A percentile compares a stretch with the other conserved stretches of the same genome.
Conservation (phyloP, 1,139 yeast species). For the Blastobotrys petasosporus region DNA sequence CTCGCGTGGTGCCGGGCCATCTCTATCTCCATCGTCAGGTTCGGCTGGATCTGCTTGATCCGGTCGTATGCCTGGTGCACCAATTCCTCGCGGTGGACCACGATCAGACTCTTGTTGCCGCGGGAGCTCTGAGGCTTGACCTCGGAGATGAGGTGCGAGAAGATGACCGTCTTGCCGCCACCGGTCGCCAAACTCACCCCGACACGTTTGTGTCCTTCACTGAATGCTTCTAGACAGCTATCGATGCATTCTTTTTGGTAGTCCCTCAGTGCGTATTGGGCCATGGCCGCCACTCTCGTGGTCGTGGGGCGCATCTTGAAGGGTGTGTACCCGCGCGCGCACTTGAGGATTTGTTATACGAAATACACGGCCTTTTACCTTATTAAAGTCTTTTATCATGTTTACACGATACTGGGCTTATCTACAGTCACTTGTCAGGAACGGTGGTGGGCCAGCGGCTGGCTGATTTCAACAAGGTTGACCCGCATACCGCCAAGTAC, state of each 20-base stretch:
- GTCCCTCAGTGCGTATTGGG: conserved; percentile 37
- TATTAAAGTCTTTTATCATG: too few species aligned
- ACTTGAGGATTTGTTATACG: too few species aligned
- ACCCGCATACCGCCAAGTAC: conserved; percentile 38
- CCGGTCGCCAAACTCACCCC: conserved; percentile 93
- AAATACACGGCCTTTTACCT: too few species aligned
- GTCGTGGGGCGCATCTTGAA: too few species aligned
- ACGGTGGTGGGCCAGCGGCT: conserved; percentile 57
- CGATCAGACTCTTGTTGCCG: conserved; percentile 53
- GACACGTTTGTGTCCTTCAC: conserved; percentile 47
- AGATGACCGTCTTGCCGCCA: conserved; percentile 88
- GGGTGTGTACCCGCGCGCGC: too few species aligned
- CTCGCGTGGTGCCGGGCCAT: conserved; percentile 51
- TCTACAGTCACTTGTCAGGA: too few species aligned
- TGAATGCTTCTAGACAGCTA: conserved; percentile 47
- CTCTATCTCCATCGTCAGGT: conserved; percentile 57
- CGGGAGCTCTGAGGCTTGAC: conserved; percentile 40
- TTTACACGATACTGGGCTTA: too few species aligned
- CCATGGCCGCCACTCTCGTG: too few species aligned
- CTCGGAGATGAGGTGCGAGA: conserved; percentile 55
- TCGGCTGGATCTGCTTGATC: conserved; percentile 46
- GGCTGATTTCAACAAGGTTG: conserved; percentile 62
- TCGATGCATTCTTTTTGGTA: conserved; percentile 72
- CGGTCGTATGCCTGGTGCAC: conserved; percentile 62
- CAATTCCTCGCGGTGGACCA: conserved; percentile 80